phyloP scores from a whole-genome alignment of 306 rosid genomes.

The Heteromeles arbutifolia region DNA sequence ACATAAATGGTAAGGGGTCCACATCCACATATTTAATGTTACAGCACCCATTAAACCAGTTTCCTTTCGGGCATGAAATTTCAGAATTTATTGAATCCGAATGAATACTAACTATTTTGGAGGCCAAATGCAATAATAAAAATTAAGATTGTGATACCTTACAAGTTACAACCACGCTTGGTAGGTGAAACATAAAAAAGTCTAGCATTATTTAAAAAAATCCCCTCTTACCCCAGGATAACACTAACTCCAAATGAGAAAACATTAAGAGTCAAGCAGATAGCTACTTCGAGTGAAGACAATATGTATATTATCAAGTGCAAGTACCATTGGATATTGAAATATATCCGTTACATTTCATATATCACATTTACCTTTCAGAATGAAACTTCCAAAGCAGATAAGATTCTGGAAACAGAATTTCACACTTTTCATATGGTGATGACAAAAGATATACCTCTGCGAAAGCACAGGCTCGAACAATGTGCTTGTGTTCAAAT shows the following conservation, averaged over 20 bases:
- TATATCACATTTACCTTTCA: neutral
- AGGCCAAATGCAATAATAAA: neutral
- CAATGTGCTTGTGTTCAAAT: conserved; percentile 98
- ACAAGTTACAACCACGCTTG: neutral
- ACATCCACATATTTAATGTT: too few species aligned
- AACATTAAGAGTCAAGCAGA: neutral
- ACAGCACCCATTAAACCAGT: neutral
- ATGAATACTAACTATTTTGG: neutral
- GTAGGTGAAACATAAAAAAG: neutral
- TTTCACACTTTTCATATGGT: neutral
- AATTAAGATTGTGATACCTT: neutral
- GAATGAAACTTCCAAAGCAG: neutral
- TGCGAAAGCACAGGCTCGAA: conserved; percentile 88
- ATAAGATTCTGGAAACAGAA: neutral
- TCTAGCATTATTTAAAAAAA: neutral
- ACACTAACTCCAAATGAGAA: neutral
- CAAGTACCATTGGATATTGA: neutral
- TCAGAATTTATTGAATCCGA: neutral
- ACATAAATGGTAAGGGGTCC: neutral
- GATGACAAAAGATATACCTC: conserved; percentile 45
- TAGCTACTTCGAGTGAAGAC: neutral
- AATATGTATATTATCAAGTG: neutral
- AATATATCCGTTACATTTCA: neutral
- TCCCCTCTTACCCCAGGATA: neutral
- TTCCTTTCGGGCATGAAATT: neutral